Evolutionary conservation across 2,329 filamentous ascomycete species (phyloP), one percentile per base, ranked within the genome.

Genomic region (Colletotrichum sublineola): DNA sequence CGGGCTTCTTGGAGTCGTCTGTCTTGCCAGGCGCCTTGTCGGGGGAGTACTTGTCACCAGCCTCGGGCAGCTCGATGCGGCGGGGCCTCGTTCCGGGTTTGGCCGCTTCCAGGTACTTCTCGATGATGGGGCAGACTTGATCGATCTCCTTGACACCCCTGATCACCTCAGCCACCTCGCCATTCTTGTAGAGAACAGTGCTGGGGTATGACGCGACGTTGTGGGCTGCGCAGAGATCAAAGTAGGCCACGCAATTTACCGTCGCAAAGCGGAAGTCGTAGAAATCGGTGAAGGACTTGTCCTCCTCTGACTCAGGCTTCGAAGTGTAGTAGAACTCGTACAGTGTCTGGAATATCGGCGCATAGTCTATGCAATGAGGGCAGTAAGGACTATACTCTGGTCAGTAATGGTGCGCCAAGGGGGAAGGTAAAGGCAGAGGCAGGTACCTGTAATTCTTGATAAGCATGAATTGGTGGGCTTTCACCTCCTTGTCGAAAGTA

Each of bases 271-370:
- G 91, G 82, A 97, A 96, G 82, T 96, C 91, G 83, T 98, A 98
- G 81, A 91, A 96, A 67, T 91, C 87, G 42, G 91, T 91, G 79
- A 98, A 98, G 38, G 83, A 82, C 52, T 87, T 83, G 83, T 89
- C 74, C 80, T 86, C 77, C 83, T 88, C 83, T 84, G 88, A 76
- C 81, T 85, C 77, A 20, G 93, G 92, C 77, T 94, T 92, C 48
- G 94, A 96, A 48, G 95, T 98, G 84, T 94, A 86, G 85, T 98
- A 99, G 82, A 92, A 98, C 84, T 99, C 96, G 86, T 98, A 97
- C 18, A 96, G 82, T 6, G 95, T 98, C 83, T 98, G 95, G 86
- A 91, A 98, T 63, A 90, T 92, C 9, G 96, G 96, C 64, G 94
- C 94, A 78, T 94, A 93, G 62, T 88, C 86, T 80, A 88, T 88